phyloP scores from a whole-genome alignment of 192 early-diverging fungal species.

The Backusella sp. region DNA sequence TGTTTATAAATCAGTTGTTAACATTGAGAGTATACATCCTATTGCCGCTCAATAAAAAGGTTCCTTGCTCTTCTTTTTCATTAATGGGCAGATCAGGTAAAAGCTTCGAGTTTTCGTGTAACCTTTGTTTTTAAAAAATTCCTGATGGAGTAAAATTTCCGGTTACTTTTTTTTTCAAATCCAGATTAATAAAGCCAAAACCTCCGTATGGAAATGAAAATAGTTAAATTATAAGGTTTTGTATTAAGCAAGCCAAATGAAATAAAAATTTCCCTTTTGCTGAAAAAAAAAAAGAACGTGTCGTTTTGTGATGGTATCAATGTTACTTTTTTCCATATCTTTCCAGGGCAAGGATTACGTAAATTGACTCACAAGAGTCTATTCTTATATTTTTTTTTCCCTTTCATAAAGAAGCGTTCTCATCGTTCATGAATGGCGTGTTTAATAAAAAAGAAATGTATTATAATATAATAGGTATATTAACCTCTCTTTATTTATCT shows the following conservation, averaged over 20 bases:
- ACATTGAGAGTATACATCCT: not conserved
- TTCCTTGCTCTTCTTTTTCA: not conserved
- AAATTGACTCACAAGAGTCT: not conserved
- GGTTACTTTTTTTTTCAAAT: not conserved
- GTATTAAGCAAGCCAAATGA: not conserved
- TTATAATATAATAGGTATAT: too few relatives aligned
- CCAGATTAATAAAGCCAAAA: not conserved
- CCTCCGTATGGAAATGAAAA: not conserved
- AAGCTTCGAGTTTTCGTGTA: not conserved
- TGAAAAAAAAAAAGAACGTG: not conserved
- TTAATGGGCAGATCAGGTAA: not conserved
- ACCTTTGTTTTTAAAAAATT: not conserved
- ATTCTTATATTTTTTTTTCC: not conserved
- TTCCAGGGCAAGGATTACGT: too few relatives aligned
- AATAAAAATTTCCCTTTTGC: not conserved
- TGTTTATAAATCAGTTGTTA: not conserved
- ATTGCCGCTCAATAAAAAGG: not conserved
- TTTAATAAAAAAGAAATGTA: too few relatives aligned
- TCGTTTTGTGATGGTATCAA: not conserved
- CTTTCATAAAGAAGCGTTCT: not conserved
- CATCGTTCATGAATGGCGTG: too few relatives aligned
- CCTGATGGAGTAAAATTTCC: not conserved
- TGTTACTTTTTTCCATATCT: not conserved
- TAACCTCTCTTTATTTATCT: too few relatives aligned
- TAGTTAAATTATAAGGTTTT: constrained; percentile 8